Conservation (phyloP, 2,329 filamentous ascomycete species). For the Cladophialophora yegresii region DNA sequence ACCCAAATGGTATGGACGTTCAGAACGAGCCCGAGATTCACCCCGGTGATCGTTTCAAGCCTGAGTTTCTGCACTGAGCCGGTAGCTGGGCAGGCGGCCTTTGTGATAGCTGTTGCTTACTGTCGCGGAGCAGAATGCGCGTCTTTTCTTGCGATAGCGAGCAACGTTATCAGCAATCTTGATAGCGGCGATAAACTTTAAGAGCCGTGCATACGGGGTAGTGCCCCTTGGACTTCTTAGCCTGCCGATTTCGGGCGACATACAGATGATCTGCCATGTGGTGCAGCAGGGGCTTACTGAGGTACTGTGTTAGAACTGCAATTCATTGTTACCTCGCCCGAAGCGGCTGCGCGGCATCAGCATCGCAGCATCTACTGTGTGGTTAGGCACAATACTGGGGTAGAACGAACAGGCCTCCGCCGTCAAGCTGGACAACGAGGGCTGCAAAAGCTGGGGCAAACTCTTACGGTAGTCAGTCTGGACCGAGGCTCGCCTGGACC, state of each 20-base stretch:
- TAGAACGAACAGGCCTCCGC: not conserved
- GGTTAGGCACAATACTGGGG: not conserved
- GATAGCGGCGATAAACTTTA: conserved; percentile 6
- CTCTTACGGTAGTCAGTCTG: conserved; percentile 7
- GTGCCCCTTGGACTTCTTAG: not conserved
- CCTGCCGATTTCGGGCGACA: not conserved
- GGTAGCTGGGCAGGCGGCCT: no score
- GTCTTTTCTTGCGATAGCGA: not conserved
- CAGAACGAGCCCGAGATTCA: not conserved
- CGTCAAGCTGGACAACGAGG: not conserved
- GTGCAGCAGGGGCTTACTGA: not conserved
- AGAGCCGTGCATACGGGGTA: not conserved
- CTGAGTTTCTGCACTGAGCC: no score
- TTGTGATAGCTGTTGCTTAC: no score
- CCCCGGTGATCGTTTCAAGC: no score
- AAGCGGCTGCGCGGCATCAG: not conserved
- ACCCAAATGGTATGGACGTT: not conserved
- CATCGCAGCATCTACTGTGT: not conserved
- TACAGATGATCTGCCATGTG: not conserved
- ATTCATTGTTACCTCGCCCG: not conserved
- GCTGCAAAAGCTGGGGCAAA: conserved; percentile 23
- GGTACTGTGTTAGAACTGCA: not conserved
- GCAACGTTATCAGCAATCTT: conserved; percentile 6
- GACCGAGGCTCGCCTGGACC: conserved; percentile 24
- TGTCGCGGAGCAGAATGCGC: no score